Base-by-base conservation (phyloP, 2,329 filamentous ascomycete genomes). In the Trichoderma afroharzianum region DNA sequence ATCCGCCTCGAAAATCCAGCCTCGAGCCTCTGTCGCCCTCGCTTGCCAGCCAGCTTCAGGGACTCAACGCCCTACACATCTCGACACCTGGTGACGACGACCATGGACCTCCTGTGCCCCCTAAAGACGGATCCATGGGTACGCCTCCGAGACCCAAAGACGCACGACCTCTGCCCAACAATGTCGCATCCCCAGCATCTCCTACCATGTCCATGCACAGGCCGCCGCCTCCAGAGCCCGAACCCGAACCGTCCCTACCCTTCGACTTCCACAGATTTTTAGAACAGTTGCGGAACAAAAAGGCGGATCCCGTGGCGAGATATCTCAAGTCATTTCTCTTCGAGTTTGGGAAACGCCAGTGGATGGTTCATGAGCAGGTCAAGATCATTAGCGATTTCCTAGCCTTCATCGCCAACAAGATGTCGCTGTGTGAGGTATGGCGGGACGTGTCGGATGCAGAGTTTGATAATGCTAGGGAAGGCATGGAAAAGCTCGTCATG, bases 401-500 rank as follows among this genome's bases (percentile, higher is more conserved):
- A 62, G 91, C 94, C 58, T 99, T 99, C 78, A 99, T 99, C 74
- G 93, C 93, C 68, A 97, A 97, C 83, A 98, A 98, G 84, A 99
- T 99, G 97, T 94, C 92, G 15, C 88, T 94, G 74, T 99, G 96
- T 78, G 96, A 99, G 73, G 94, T 99, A 3, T 99, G 96, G 96
- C 90, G 93, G 71, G 93, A 96, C 39, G 93, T 98, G 0, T 97
- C 95, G 0, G 96, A 99, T 80, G 93, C 93, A 47, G 96, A 99
- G 78, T 99, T 99, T 77, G 96, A 99, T 81, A 99, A 99, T 81
- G 96, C 96, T 15, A 91, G 95, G 76, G 96, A 99, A 83, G 96
- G 96, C 39, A 99, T 99, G 96, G 96, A 99, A 84, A 99, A 99
- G 81, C 87, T 99, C 4, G 97, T 99, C 75, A 99, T 99, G 97